A percentile compares a stretch with the other conserved stretches of the same genome.
Conservation (phyloP, 352 stramenopile species). For the Phytophthora palmivora region DNA sequence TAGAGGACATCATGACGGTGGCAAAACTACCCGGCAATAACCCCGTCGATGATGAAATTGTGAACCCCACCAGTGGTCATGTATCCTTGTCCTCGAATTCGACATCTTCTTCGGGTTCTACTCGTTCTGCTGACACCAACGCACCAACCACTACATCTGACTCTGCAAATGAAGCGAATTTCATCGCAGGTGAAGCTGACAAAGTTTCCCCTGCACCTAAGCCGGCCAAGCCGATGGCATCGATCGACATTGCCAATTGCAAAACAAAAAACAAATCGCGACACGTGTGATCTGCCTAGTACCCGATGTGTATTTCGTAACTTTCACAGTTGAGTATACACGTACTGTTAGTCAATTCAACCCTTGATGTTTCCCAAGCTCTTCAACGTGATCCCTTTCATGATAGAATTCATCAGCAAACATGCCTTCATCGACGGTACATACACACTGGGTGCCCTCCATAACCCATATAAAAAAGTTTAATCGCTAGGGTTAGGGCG, state of each 20-base stretch:
- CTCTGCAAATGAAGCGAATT: slow-evolving; percentile 2
- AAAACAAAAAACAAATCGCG: slow-evolving; percentile 22
- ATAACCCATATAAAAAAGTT: too few relatives aligned
- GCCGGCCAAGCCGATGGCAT: not conserved
- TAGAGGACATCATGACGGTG: slow-evolving; percentile 39
- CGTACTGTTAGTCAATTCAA: not conserved
- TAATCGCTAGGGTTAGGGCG: too few relatives aligned
- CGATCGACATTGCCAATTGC: slow-evolving; percentile 13
- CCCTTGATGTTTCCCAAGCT: too few relatives aligned
- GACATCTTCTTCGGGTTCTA: slow-evolving; percentile 18
- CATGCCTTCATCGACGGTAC: slow-evolving; percentile 14
- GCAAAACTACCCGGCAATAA: slow-evolving; percentile 48
- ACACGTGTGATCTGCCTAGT: slow-evolving; percentile 1
- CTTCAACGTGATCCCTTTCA: too few relatives aligned
- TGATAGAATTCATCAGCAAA: too few relatives aligned
- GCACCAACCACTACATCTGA: not conserved
- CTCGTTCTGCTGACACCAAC: slow-evolving; percentile 6
- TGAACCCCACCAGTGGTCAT: not conserved
- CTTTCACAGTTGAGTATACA: not conserved
- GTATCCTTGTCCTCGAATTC: slow-evolving; percentile 6
- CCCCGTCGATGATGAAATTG: slow-evolving; percentile 25
- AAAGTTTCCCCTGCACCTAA: not conserved
- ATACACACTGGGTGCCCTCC: too few relatives aligned
- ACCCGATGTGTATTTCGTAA: too few relatives aligned
- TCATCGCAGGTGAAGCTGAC: slow-evolving; percentile 26